A percentile compares a stretch with the other conserved stretches of the same genome.
Conservation (phyloP, 2,329 filamentous ascomycete species). For the Triangularia setosa region DNA sequence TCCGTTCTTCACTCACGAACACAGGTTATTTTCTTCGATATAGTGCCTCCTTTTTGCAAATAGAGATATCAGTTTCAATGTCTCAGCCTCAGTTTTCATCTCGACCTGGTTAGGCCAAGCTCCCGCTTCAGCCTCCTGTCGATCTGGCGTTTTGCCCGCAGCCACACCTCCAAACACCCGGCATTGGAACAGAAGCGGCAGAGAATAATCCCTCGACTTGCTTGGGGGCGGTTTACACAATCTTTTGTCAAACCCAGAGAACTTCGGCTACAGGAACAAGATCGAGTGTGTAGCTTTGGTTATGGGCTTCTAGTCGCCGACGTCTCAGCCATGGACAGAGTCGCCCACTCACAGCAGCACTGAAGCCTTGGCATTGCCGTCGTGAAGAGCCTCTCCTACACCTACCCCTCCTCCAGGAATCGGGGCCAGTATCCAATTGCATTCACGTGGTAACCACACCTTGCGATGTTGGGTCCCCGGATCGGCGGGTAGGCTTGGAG, state of each 20-base stretch:
- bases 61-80: neutral
- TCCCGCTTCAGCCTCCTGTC: constrained; percentile 4
- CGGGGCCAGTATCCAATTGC: neutral
- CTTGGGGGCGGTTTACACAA: neutral
- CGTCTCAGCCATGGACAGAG: neutral
- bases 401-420: constrained; percentile 2
- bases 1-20: neutral
- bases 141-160: constrained; percentile 5
- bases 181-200: neutral
- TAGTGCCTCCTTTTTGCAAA: neutral
- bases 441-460: neutral
- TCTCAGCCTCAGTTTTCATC: neutral
- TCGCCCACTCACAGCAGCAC: neutral
- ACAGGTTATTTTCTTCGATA: neutral
- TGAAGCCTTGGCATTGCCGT: neutral
- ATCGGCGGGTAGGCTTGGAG: neutral
- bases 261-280: neutral
- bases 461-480: neutral
- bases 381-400: neutral
- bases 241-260: neutral
- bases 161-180: neutral
- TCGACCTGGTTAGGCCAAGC: neutral
- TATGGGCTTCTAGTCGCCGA: neutral
- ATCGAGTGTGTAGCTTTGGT: neutral
- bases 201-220: neutral